Percentiles rank a stretch among this genome's conserved stretches.
phyloP scores from a whole-genome alignment of 2,329 filamentous ascomycete genomes.

The Aschersonia sp. region DNA sequence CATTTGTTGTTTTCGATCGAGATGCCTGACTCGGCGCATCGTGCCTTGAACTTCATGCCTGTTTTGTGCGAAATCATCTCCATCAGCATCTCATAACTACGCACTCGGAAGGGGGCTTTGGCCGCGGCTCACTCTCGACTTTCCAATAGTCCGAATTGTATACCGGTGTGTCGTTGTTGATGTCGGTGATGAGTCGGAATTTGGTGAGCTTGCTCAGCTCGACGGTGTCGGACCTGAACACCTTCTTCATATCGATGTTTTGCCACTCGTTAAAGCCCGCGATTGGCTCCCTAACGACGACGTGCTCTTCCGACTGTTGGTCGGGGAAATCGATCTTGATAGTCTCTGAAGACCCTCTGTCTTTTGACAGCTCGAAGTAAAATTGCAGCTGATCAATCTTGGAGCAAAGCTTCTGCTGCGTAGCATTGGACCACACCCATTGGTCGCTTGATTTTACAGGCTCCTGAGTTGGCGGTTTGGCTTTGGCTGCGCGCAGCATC shows the following conservation, averaged over 20 bases:
- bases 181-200: not conserved
- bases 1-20: not conserved
- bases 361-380: not conserved
- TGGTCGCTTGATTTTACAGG: not conserved
- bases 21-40: not conserved
- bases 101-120: no score
- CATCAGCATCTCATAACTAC: no score
- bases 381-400: not conserved
- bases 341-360: not conserved
- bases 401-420: not conserved
- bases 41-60: not conserved
- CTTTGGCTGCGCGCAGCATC: no score
- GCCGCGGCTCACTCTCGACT: not conserved
- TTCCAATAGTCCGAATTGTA: not conserved
- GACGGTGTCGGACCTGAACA: not conserved
- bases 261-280: not conserved
- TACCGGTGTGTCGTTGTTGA: not conserved
- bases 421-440: not conserved
- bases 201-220: not conserved
- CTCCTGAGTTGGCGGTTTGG: no score
- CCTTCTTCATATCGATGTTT: not conserved
- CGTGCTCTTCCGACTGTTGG: not conserved
- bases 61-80: no score
- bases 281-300: not conserved
- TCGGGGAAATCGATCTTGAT: not conserved